Evolutionary conservation across 2,329 filamentous ascomycete genomes (phyloP).

Genomic region (Periconia digitata): DNA sequence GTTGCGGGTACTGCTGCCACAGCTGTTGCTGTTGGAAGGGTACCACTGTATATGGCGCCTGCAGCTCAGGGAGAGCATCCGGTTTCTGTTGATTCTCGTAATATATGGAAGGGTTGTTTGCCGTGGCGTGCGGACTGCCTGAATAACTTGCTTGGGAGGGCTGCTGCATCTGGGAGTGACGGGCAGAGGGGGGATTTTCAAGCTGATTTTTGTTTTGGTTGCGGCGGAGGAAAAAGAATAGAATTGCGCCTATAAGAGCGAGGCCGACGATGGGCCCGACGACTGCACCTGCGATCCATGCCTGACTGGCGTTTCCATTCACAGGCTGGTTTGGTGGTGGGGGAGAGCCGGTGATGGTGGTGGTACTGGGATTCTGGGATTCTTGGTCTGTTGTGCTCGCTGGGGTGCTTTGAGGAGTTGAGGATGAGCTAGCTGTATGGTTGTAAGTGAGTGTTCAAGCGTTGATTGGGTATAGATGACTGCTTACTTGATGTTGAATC

Average conservation of each 20-base stretch:
- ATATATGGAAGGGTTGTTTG: constrained; percentile 17
- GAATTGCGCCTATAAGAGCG: constrained; percentile 17
- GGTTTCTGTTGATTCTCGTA: constrained; percentile 16
- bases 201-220: no score
- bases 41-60: constrained; percentile 12
- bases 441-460: background rate
- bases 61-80: constrained; percentile 19
- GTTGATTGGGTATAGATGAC: no score
- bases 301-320: constrained; percentile 19
- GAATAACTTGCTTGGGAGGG: constrained; percentile 7
- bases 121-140: constrained; percentile 8
- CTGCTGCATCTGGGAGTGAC: constrained; percentile 5
- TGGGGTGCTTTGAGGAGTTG: background rate
- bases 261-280: constrained; percentile 26
- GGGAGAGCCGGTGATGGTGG: background rate
- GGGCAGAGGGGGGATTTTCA: constrained; percentile 4
- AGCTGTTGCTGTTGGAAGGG: constrained; percentile 5
- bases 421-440: constrained; percentile 3
- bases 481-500: constrained; percentile 7
- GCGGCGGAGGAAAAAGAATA: constrained; percentile 21
- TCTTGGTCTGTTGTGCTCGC: background rate
- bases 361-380: background rate
- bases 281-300: constrained; percentile 34
- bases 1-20: constrained; percentile 15
- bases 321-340: constrained; percentile 2